Conservation (phyloP, 352 stramenopile genomes). For the Globisporangium emineosum region DNA sequence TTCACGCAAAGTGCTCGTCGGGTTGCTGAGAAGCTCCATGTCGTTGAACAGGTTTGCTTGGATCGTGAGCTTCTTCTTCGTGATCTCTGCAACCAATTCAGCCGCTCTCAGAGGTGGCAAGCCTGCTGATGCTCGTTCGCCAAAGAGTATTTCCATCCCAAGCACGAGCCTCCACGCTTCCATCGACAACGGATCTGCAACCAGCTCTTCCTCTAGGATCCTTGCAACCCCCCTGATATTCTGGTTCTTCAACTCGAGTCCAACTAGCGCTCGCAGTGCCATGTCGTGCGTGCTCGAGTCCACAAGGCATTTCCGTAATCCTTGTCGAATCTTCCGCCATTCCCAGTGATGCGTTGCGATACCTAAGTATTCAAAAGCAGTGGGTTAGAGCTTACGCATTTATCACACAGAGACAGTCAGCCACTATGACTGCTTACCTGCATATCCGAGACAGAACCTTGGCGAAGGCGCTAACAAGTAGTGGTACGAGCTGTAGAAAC, state of each 20-base stretch:
- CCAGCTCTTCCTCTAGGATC: conserved; percentile 31
- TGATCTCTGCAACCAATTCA: conserved; percentile 29
- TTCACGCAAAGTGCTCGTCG: conserved; percentile 15
- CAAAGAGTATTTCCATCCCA: conserved; percentile 58
- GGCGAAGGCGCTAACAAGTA: conserved; percentile 29
- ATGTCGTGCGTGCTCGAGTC: conserved; percentile 29
- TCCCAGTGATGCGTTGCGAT: conserved; percentile 46
- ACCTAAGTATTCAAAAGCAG: conserved; percentile 16
- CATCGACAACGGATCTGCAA: conserved; percentile 32
- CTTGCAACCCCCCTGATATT: conserved; percentile 41
- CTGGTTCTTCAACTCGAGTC: conserved; percentile 32
- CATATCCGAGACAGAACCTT: conserved; percentile 44
- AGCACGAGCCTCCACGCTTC: conserved; percentile 48
- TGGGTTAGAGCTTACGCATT: neutral
- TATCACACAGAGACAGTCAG: neutral
- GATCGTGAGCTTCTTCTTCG: conserved; percentile 34
- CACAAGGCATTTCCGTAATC: conserved; percentile 30
- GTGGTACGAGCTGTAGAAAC: conserved; percentile 32
- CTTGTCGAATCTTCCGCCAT: conserved; percentile 34
- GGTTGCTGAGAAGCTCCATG: conserved; percentile 19
- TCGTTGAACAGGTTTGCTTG: conserved; percentile 11
- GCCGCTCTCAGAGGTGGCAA: conserved; percentile 15
- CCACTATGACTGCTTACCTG: conserved; percentile 21
- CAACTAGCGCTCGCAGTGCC: conserved; percentile 37
- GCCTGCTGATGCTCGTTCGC: conserved; percentile 11